Percentiles rank a stretch among this genome's conserved stretches.
Conservation (phyloP, 805 yeast genomes). For the Yarrowia sp. region DNA sequence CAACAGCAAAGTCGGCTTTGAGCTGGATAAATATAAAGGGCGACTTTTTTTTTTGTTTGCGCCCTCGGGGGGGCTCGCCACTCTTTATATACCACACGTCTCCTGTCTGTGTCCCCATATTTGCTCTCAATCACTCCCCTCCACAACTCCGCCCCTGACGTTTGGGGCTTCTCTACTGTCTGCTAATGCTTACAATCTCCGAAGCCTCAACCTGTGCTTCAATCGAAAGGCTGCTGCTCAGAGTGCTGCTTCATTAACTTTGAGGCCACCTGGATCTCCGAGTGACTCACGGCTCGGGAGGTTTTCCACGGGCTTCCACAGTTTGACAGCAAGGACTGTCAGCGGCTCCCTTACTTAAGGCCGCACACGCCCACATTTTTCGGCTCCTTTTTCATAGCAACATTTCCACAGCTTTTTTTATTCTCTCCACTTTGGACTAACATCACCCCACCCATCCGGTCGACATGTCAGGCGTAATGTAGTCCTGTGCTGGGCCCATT, state of each 20-base stretch:
- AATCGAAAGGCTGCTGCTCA: too few relatives aligned
- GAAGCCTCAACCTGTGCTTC: too few relatives aligned
- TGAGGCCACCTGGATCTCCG: too few relatives aligned
- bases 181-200: too few relatives aligned
- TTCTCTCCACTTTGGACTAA: neutral
- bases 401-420: neutral
- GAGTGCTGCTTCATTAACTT: too few relatives aligned
- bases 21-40: too few relatives aligned
- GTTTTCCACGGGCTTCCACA: neutral
- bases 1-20: neutral
- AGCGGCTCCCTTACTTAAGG: too few relatives aligned
- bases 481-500: neutral
- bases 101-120: neutral
- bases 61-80: too few relatives aligned
- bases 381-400: neutral
- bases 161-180: too few relatives aligned
- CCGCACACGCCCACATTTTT: neutral
- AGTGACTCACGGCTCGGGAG: neutral
- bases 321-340: neutral
- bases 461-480: neutral
- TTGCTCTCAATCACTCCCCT: conserved; percentile 2
- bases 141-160: conserved; percentile 3
- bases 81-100: too few relatives aligned
- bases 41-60: too few relatives aligned
- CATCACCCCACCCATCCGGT: neutral